phyloP scores from a whole-genome alignment of 192 early-diverging fungal species.

The Coemansia sp. region DNA sequence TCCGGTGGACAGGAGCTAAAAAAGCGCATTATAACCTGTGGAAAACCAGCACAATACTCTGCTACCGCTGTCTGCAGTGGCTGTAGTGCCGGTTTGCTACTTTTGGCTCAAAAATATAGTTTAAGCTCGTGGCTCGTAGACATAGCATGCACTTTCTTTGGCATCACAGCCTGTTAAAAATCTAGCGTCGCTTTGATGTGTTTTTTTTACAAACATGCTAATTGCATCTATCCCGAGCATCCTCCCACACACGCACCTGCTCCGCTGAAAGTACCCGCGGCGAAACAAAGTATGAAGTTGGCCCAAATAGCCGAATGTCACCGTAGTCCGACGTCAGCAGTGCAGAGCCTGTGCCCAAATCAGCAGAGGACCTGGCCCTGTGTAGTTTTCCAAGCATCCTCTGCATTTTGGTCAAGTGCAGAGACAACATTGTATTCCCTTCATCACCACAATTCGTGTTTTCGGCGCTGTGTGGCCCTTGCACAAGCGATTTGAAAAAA shows the following conservation, averaged over 20 bases:
- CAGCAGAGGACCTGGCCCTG: neutral
- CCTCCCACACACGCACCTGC: slow-evolving; percentile 32
- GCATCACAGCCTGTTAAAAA: neutral
- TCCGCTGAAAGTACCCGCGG: slow-evolving; percentile 29
- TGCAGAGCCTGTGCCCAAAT: neutral
- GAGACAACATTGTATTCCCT: neutral
- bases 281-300: slow-evolving; percentile 39
- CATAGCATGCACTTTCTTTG: neutral
- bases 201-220: neutral
- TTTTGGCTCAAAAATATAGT: neutral
- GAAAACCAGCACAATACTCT: too few species aligned
- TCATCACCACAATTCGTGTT: neutral
- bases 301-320: slow-evolving; percentile 33
- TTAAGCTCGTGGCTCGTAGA: neutral
- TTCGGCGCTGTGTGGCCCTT: slow-evolving; percentile 8
- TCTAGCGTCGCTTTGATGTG: neutral
- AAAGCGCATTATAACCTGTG: too few species aligned
- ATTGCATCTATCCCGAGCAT: neutral
- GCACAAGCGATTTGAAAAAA: slow-evolving; percentile 29
- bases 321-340: slow-evolving; percentile 23
- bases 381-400: neutral
- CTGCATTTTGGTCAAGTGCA: neutral
- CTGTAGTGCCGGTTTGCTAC: too few species aligned
- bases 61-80: too few species aligned
- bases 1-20: too few species aligned